Conservation (phyloP, 2,329 filamentous ascomycete species). For the Colletotrichum costaricense region DNA sequence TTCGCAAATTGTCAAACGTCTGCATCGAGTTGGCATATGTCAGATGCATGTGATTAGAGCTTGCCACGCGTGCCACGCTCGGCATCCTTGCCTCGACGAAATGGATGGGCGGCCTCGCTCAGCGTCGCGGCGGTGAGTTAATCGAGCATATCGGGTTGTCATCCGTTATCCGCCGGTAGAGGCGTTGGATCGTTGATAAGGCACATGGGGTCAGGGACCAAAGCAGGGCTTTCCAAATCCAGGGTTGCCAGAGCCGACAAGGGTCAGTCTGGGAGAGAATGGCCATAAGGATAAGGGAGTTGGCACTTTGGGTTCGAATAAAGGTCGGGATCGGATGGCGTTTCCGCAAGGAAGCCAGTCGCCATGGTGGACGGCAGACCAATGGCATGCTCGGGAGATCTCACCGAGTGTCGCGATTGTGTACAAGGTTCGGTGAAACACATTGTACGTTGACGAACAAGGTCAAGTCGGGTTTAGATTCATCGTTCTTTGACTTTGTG, state of each 20-base stretch:
- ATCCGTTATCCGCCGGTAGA: neutral
- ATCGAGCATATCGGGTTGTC: neutral
- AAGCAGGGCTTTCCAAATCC: neutral
- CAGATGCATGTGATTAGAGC: neutral
- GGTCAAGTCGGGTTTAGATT: neutral
- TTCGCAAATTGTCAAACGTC: neutral
- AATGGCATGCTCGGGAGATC: neutral
- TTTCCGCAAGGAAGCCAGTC: slow-evolving; percentile 4
- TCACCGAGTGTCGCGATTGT: neutral
- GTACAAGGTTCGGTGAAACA: neutral
- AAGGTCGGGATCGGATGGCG: neutral
- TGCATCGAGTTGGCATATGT: neutral
- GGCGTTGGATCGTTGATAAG: neutral
- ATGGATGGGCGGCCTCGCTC: slow-evolving; percentile 14
- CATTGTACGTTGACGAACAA: neutral
- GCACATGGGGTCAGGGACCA: neutral
- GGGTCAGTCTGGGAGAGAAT: neutral
- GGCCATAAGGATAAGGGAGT: neutral
- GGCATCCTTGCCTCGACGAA: too few relatives aligned
- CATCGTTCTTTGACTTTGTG: neutral
- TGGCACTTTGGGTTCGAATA: too few relatives aligned
- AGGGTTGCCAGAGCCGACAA: neutral
- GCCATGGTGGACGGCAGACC: neutral
- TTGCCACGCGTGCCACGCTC: neutral
- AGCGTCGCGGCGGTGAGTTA: slow-evolving; percentile 15